Base-by-base conservation (phyloP, 2,329 filamentous ascomycete species). In the Phoma sp. region DNA sequence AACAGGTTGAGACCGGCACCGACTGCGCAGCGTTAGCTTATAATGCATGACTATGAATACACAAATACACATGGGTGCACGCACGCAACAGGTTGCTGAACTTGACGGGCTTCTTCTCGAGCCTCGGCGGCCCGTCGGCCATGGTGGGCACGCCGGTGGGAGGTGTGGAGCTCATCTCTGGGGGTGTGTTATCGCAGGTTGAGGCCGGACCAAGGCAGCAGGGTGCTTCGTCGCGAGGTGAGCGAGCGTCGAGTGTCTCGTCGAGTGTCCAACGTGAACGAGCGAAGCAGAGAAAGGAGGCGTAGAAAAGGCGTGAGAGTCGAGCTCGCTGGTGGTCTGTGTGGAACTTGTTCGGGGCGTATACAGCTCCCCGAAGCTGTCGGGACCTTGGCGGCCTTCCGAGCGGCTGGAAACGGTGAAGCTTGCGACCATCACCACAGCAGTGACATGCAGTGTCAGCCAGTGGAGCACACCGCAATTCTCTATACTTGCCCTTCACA, bases 91-190 rank as follows among this genome's bases (percentile, higher is more conserved):
- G 80, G 83, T 99, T 99, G 84, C 92, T 96, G 85, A 98, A 98
- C 87, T 97, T 98, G 86, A 99, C 86, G 67, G 95, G 95, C 87
- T 98, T 98, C 90, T 98, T 98, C 89, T 97, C 93, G 77, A 96
- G 82, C 78, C 77, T 81, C 77, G 81, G 78, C 76, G 81, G 79
- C 32, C 57, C 62, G 37, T 51, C 51, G 33, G 59, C 54, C 78
- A 79, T 74, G 51, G 58, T 61, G 75, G 80, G 76, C 76, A 78
- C 70, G 65, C 79, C 77, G 68, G 83, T 79, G 57, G 73, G 64
- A 55, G 73, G 65, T 54, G 72, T 70, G 65, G 84, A 70, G 73
- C 78, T 82, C 80, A 82, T 81, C 73, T 72, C 82, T 80, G 80
- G 80, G 80, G 78, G 71, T 74, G 68, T 75, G 65, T 68, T 76